Evolutionary conservation across 257 asterid genomes (phyloP).

Genomic region (Apocynum venetum): DNA sequence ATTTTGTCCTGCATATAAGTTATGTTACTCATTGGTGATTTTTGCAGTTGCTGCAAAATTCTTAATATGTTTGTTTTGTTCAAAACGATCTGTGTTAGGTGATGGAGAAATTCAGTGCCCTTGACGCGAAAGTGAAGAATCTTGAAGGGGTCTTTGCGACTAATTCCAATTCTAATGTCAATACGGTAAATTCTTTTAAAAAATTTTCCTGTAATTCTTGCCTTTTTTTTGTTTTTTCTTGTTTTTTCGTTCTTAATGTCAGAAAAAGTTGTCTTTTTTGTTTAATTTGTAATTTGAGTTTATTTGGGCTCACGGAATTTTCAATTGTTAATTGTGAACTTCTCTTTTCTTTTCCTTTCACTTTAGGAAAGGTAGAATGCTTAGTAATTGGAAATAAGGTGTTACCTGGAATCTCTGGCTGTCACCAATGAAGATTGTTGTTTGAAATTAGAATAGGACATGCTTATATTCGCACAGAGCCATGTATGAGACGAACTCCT

Average conservation of each 20-base stretch:
- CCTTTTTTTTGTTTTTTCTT: not conserved
- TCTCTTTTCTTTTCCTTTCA: not conserved
- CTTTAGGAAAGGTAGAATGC: too few relatives aligned
- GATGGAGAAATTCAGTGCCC: slow-evolving; percentile 39
- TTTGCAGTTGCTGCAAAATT: not conserved
- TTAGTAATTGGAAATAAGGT: too few relatives aligned
- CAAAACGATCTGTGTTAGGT: slow-evolving; percentile 23
- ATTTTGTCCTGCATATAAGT: not conserved
- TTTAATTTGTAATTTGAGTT: not conserved
- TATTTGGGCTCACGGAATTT: not conserved
- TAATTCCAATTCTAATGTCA: slow-evolving; percentile 20
- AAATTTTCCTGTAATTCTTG: not conserved
- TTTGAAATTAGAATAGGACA: too few relatives aligned
- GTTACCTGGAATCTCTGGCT: too few relatives aligned
- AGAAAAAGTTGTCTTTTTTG: not conserved
- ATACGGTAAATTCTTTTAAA: not conserved
- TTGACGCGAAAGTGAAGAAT: slow-evolving; percentile 55
- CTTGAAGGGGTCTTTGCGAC: slow-evolving; percentile 41
- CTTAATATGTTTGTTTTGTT: not conserved
- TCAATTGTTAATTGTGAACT: not conserved
- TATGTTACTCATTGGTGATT: not conserved
- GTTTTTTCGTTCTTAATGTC: not conserved
- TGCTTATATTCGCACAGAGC: not conserved
- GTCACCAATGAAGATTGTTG: too few relatives aligned
- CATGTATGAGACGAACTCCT: not conserved